phyloP scores from a whole-genome alignment of 192 early-diverging fungal species.

The Coemansia sp. region DNA sequence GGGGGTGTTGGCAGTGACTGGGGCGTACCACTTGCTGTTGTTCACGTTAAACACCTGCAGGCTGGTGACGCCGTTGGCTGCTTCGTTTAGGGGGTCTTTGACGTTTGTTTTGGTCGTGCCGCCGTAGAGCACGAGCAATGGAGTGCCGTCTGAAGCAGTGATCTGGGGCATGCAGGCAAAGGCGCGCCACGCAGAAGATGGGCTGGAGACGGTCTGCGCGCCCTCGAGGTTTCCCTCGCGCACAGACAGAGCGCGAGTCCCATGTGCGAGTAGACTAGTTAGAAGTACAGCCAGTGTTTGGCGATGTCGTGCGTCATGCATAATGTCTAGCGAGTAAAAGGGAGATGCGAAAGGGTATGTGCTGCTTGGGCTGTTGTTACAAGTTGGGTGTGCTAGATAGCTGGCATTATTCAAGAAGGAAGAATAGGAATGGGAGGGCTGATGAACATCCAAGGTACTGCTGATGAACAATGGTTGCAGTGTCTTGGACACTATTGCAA shows the following conservation, averaged over 20 bases:
- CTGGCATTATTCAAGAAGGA: conserved; percentile 1
- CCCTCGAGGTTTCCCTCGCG: conserved; percentile 40
- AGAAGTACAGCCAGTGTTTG: neutral
- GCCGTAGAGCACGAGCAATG: conserved; percentile 50
- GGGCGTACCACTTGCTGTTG: conserved; percentile 45
- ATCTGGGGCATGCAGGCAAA: conserved; percentile 49
- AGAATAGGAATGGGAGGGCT: too few relatives aligned
- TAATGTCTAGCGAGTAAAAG: neutral
- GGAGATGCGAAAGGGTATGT: neutral
- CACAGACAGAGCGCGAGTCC: neutral
- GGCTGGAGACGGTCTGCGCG: conserved; percentile 26
- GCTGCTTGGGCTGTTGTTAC: neutral
- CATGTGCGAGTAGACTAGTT: neutral
- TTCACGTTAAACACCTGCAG: conserved; percentile 45
- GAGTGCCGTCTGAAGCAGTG: conserved; percentile 31
- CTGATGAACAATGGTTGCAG: neutral
- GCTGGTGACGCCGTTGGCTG: conserved; percentile 21
- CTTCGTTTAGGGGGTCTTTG: conserved; percentile 24
- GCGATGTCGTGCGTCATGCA: neutral
- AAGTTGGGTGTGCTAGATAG: neutral
- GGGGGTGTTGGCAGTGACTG: conserved; percentile 40
- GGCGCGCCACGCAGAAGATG: conserved; percentile 39
- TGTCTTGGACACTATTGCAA: neutral
- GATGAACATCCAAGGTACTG: too few relatives aligned
- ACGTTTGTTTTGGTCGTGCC: conserved; percentile 31